Evolutionary conservation across 225 moss, liverwort and hornwort genomes (phyloP), one percentile per base, ranked within the genome.

Genomic region (Marchantia paleacea): DNA sequence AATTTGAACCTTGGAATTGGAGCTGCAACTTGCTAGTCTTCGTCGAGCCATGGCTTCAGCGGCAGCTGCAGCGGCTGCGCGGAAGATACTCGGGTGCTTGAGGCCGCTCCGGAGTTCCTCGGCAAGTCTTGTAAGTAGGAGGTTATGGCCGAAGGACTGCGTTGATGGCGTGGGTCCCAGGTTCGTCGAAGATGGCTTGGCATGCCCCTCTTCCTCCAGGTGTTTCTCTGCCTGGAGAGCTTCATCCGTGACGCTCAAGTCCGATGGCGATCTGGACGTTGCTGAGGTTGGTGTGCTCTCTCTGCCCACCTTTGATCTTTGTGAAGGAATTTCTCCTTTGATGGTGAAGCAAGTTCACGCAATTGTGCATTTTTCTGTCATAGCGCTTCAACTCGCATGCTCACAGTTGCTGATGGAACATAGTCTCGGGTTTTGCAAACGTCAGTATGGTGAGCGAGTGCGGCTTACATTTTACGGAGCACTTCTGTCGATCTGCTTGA

Each of bases 241-340:
- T 76, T 76, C 75, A 18, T 12, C 39, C 8, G 39, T 39, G 30
- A 58, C 19, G 15, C 11, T 31, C 20, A 39, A 31, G 75, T 54
- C 53, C 28, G 12, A 24, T 12, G 14, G 15, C 74, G 53, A 55
- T 55, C 25, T 28, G 16, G 74, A 74, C 24, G 12, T 30, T 0
- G 60, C 58, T 47, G 75, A 76, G 75, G 75, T 76, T 39, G 75
- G 75, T 55, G 0, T 71, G 9, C 49, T 71, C 14, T 71, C 48
- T 48, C 71, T 12, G 1, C 8, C 29, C 1, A 14, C 2, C 6
- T 20, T 71, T 31, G 12, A 29, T 68, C 39, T 31, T 1, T 26
- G 66, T 30, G 4, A 3, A 30, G 25, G 51, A 52, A 25, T 11
- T 20, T 73, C 24, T 52, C 22, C 0, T 4, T 28, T 20, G 5